These are phyloP conservation scores for Penicillium robsamsonii DNA, from an alignment of 495 filamentous ascomycete genomes.

Conservation along the genomic window DNA sequence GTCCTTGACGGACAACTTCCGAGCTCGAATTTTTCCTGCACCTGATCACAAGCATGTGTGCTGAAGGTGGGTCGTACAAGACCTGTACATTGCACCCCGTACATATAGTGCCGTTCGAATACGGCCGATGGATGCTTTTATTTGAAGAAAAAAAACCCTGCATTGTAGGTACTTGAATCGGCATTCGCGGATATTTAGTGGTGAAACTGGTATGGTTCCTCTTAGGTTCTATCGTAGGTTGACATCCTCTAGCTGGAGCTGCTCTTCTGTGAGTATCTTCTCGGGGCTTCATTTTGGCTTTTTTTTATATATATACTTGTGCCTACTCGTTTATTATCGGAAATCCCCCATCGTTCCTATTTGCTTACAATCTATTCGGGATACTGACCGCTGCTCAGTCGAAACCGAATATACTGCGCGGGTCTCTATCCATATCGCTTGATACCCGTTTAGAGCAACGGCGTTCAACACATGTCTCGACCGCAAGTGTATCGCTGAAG, in stretches of 20 bases:
- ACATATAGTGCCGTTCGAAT: neutral
- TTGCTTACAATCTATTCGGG: neutral
- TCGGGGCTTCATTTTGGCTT: neutral
- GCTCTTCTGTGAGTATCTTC: constrained; percentile 21
- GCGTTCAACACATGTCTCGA: constrained; percentile 14
- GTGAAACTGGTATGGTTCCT: constrained; percentile 20
- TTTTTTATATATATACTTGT: neutral
- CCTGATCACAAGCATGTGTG: constrained; percentile 1
- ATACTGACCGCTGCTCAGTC: constrained; percentile 29
- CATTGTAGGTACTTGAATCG: constrained; percentile 2
- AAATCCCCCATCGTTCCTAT: neutral
- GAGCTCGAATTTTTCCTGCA: constrained; percentile 1
- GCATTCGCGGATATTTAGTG: constrained; percentile 23
- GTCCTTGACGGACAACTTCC: constrained; percentile 24
- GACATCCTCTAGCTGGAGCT: constrained; percentile 10
- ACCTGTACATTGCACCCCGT: neutral
- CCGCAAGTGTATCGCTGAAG: constrained; percentile 17
- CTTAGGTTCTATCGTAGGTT: constrained; percentile 14
- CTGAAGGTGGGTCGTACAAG: constrained; percentile 3
- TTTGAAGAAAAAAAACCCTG: constrained; percentile 13
- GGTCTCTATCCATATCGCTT: constrained; percentile 18
- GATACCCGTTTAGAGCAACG: constrained; percentile 10
- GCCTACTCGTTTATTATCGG: neutral
- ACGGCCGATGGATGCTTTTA: constrained; percentile 15
- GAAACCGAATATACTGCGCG: constrained; percentile 12